Percentiles rank a stretch among this genome's conserved stretches.
Conservation (phyloP, 2,329 filamentous ascomycete species). For the Colletotrichum siamense region DNA sequence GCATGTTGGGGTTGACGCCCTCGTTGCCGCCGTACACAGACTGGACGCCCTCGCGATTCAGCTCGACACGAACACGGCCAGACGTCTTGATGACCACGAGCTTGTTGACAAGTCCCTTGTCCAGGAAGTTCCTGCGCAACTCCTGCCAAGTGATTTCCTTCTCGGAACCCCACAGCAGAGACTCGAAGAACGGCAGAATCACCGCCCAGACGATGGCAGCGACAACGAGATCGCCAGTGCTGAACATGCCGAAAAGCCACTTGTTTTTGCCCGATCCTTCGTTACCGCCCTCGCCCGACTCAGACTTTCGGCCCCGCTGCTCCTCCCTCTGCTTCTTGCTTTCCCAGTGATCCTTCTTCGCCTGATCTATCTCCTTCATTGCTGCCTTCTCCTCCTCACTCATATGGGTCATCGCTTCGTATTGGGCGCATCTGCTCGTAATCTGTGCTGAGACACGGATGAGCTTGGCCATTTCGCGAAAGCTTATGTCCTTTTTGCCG, state of each 20-base stretch:
- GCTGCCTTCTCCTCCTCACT: constrained; percentile 19
- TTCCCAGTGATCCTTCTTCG: constrained; percentile 12
- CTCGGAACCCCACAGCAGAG: constrained; percentile 45
- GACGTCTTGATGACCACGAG: constrained; percentile 76
- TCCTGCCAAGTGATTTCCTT: constrained; percentile 97
- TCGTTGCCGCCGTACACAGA: constrained; percentile 76
- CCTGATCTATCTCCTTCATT: constrained; percentile 17
- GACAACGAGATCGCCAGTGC: constrained; percentile 49
- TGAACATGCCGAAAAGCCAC: constrained; percentile 23
- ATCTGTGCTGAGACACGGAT: constrained; percentile 61
- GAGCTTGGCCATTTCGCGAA: constrained; percentile 62
- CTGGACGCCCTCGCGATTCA: constrained; percentile 76
- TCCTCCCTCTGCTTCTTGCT: constrained; percentile 35
- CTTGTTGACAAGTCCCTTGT: constrained; percentile 95
- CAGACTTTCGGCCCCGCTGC: not conserved
- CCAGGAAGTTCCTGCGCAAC: constrained; percentile 89
- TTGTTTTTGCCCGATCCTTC: constrained; percentile 23
- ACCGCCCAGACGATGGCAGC: constrained; percentile 49
- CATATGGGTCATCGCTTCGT: constrained; percentile 16
- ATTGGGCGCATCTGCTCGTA: constrained; percentile 45
- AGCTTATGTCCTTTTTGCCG: constrained; percentile 39
- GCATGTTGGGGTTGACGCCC: constrained; percentile 70
- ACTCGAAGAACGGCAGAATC: constrained; percentile 46
- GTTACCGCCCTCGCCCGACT: constrained; percentile 6
- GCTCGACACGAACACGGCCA: constrained; percentile 75